Percentiles rank a stretch among this genome's conserved stretches.
Conservation (phyloP, 2,329 filamentous ascomycete genomes). For the Huntiella omanensis region DNA sequence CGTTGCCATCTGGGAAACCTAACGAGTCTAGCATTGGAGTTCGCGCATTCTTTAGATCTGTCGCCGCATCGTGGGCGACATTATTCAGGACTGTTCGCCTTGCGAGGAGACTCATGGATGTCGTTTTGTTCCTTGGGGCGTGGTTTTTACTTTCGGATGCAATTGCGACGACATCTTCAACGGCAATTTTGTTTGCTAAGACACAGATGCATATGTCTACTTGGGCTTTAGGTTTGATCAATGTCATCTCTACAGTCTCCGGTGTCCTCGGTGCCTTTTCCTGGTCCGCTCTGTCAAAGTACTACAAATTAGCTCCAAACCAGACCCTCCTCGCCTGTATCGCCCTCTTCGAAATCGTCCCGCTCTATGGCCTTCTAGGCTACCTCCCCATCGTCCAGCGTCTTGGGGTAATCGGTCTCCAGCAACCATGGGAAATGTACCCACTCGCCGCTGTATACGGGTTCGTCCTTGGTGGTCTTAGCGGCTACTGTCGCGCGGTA, state of each 20-base stretch:
- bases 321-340: slow-evolving; percentile 91
- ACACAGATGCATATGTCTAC: slow-evolving; percentile 80
- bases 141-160: slow-evolving; percentile 94
- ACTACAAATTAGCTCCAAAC: slow-evolving; percentile 51
- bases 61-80: slow-evolving; percentile 70
- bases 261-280: slow-evolving; percentile 78
- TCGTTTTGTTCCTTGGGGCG: slow-evolving; percentile 60
- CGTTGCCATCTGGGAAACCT: slow-evolving; percentile 30
- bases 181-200: slow-evolving; percentile 89
- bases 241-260: slow-evolving; percentile 69
- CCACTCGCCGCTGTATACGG: slow-evolving; percentile 80
- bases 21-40: slow-evolving; percentile 14
- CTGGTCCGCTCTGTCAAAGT: slow-evolving; percentile 63
- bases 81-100: slow-evolving; percentile 63
- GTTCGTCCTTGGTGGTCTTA: slow-evolving; percentile 81
- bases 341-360: slow-evolving; percentile 75
- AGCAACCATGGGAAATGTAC: slow-evolving; percentile 94
- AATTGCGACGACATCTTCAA: slow-evolving; percentile 85
- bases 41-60: slow-evolving; percentile 36
- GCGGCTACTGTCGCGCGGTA: slow-evolving; percentile 77
- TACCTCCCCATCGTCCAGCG: slow-evolving; percentile 63
- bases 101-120: slow-evolving; percentile 53
- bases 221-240: slow-evolving; percentile 77
- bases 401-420: slow-evolving; percentile 66
- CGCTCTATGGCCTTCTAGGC: slow-evolving; percentile 73